Evolutionary conservation across 2,329 filamentous ascomycete species (phyloP).

Genomic region (Balansia obtecta): DNA sequence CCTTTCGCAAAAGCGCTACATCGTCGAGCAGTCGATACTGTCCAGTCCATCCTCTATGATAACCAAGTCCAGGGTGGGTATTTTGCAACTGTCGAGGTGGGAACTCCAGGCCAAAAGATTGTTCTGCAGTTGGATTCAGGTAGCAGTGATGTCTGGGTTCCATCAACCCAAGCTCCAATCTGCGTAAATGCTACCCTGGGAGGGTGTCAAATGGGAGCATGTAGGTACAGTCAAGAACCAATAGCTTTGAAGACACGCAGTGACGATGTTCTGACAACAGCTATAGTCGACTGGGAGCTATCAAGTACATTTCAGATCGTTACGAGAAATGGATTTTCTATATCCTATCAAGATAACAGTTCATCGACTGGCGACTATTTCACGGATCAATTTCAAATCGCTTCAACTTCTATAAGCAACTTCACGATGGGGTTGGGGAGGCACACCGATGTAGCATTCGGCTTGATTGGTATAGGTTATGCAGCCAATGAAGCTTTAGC

Average conservation of each 20-base stretch:
- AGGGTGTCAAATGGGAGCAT: conserved; percentile 20
- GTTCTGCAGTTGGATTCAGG: conserved; percentile 52
- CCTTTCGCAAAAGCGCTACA: conserved; percentile 15
- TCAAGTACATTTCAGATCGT: conserved; percentile 32
- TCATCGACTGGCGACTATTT: conserved; percentile 47
- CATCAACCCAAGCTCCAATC: conserved; percentile 23
- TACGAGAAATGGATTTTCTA: conserved; percentile 35
- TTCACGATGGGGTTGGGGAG: conserved; percentile 47
- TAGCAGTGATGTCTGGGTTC: conserved; percentile 53
- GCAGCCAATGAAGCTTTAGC: conserved; percentile 36
- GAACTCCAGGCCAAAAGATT: conserved; percentile 43
- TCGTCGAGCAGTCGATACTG: conserved; percentile 26
- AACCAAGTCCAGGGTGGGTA: conserved; percentile 34
- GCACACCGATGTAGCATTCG: conserved; percentile 41
- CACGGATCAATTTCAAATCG: conserved; percentile 42
- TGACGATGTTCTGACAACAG: background rate
- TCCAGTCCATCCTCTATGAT: conserved; percentile 32
- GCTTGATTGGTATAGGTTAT: conserved; percentile 50
- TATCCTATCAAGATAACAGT: conserved; percentile 50
- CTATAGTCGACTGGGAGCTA: background rate
- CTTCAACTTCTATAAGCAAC: conserved; percentile 35
- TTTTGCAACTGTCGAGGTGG: conserved; percentile 43
- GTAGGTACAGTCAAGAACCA: background rate
- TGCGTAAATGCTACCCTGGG: conserved; percentile 20
- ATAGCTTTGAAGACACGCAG: conserved; percentile 15